These are phyloP conservation scores for Protomyces pachydermus DNA, from an alignment of 1,139 yeast genomes.

Conservation along the genomic window DNA sequence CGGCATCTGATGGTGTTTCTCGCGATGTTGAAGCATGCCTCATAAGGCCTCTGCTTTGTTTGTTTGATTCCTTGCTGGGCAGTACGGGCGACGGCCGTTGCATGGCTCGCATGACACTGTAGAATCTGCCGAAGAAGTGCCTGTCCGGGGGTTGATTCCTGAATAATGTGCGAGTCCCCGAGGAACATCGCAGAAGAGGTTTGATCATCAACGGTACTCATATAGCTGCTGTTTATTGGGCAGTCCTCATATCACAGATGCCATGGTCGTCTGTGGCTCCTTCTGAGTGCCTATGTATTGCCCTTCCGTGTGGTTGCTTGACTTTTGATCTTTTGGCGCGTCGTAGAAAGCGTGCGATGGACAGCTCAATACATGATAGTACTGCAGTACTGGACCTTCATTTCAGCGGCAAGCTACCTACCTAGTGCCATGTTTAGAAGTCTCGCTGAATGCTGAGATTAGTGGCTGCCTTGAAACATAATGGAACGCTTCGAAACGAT, in stretches of 20 bases:
- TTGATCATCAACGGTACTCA: neutral
- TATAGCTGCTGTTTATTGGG: neutral
- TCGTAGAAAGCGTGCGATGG: neutral
- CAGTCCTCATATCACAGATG: neutral
- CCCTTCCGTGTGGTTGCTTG: neutral
- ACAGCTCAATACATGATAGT: neutral
- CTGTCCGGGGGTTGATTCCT: neutral
- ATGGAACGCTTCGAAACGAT: slow-evolving; percentile 22
- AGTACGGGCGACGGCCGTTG: neutral
- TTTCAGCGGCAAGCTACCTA: neutral
- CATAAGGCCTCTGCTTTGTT: neutral
- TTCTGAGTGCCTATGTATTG: neutral
- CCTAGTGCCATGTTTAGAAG: neutral
- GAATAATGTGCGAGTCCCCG: neutral
- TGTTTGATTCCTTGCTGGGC: neutral
- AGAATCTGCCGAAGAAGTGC: slow-evolving; percentile 14
- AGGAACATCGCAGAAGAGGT: neutral
- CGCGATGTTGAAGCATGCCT: neutral
- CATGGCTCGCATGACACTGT: slow-evolving; percentile 24
- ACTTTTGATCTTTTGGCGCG: neutral
- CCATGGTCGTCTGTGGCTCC: neutral
- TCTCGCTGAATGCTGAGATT: too few relatives aligned
- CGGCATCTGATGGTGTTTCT: neutral
- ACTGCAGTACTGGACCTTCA: too few relatives aligned
- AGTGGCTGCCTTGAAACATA: neutral